These are phyloP conservation scores for Taphrina sp. DNA, from an alignment of 1,139 yeast species.

Conservation along the genomic window DNA sequence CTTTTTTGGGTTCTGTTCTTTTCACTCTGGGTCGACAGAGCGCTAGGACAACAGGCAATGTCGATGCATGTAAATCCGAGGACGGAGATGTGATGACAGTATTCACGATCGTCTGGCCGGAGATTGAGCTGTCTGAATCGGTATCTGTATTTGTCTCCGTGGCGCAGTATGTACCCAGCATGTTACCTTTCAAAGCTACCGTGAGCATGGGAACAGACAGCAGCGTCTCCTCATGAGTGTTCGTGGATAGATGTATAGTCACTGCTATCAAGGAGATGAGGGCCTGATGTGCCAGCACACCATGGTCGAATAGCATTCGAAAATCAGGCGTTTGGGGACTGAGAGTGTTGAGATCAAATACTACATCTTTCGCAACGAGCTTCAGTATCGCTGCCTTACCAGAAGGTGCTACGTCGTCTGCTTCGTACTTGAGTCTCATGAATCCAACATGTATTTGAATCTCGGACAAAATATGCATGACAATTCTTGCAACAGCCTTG, in stretches of 20 bases:
- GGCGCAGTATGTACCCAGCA: conserved; percentile 44
- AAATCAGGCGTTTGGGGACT: conserved; percentile 47
- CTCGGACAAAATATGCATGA: conserved; percentile 34
- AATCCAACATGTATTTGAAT: conserved; percentile 37
- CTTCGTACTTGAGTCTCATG: conserved; percentile 31
- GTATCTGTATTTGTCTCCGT: conserved; percentile 40
- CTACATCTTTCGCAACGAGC: conserved; percentile 44
- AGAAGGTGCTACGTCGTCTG: conserved; percentile 13
- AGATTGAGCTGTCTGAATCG: conserved; percentile 34
- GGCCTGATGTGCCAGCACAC: conserved; percentile 48
- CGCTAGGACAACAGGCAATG: conserved; percentile 10
- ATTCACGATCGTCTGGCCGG: conserved; percentile 43
- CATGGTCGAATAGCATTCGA: conserved; percentile 44
- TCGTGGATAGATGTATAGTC: conserved; percentile 43
- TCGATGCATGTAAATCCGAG: conserved; percentile 39
- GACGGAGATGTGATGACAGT: conserved; percentile 47
- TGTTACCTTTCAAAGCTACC: conserved; percentile 45
- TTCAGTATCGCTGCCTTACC: conserved; percentile 39
- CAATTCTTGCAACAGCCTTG: neutral
- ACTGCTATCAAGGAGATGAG: conserved; percentile 46
- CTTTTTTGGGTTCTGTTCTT: neutral
- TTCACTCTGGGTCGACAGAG: conserved; percentile 9
- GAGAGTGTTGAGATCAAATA: conserved; percentile 46
- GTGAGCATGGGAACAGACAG: conserved; percentile 47
- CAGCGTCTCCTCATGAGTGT: conserved; percentile 45